A percentile compares a stretch with the other conserved stretches of the same genome.
These are phyloP conservation scores for Centaurea solstitialis DNA, from an alignment of 129 eudicot genomes.

Conservation along the genomic window DNA sequence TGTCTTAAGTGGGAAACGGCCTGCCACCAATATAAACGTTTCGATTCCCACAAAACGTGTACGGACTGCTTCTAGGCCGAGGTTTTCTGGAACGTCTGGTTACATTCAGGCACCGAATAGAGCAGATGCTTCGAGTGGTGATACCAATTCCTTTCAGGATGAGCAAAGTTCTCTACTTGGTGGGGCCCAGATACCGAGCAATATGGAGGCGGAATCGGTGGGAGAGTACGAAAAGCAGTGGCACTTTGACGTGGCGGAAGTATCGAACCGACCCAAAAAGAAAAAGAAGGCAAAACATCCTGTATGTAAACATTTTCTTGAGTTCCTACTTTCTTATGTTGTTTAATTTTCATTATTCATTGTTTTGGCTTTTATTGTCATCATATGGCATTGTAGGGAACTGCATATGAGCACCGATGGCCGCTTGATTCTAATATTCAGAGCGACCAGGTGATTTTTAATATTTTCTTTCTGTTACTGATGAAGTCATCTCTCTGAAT, in stretches of 20 bases:
- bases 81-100: slow-evolving; percentile 66
- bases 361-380: not conserved
- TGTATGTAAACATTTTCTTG: slow-evolving; percentile 38
- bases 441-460: slow-evolving; percentile 72
- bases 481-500: not conserved
- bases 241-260: slow-evolving; percentile 62
- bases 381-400: slow-evolving; percentile 42
- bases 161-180: slow-evolving; percentile 75
- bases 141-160: slow-evolving; percentile 93
- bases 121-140: slow-evolving; percentile 93
- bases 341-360: slow-evolving; percentile 6
- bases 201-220: slow-evolving; percentile 78
- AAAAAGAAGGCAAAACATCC: slow-evolving; percentile 81
- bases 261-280: slow-evolving; percentile 75
- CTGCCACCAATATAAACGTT: slow-evolving; percentile 61
- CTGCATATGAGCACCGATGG: slow-evolving; percentile 73
- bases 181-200: slow-evolving; percentile 50
- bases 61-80: slow-evolving; percentile 84
- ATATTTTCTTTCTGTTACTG: not conserved
- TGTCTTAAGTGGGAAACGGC: slow-evolving; percentile 57
- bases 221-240: slow-evolving; percentile 66
- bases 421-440: slow-evolving; percentile 63
- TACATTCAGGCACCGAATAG: slow-evolving; percentile 53
- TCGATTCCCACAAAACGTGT: slow-evolving; percentile 88
- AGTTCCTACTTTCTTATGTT: not conserved